These are phyloP conservation scores for Filobasidium uniguttulatum DNA, from an alignment of 1,284 basidiomycete species.

Conservation along the genomic window DNA sequence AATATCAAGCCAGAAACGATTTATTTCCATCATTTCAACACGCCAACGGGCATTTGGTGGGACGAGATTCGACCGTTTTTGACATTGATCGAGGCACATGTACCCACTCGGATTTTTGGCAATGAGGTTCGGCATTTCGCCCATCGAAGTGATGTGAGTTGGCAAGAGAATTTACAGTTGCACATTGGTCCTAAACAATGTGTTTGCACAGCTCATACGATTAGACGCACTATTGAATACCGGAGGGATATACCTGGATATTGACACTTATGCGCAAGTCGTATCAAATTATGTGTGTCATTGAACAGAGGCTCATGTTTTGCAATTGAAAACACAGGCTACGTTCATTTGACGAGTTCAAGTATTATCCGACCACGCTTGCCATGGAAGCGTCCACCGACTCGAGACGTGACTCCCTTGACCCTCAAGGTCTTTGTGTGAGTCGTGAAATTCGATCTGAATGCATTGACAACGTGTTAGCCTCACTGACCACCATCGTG, in stretches of 20 bases:
- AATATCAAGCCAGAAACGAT: constrained; percentile 35
- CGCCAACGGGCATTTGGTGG: constrained; percentile 36
- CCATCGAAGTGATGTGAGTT: constrained; percentile 32
- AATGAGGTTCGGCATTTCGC: constrained; percentile 31
- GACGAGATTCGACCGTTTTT: constrained; percentile 30
- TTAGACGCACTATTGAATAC: constrained; percentile 30
- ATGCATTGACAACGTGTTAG: neutral
- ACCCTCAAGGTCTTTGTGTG: constrained; percentile 36
- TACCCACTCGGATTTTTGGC: constrained; percentile 28
- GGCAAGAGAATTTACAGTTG: neutral
- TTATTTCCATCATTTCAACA: constrained; percentile 35
- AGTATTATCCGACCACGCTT: constrained; percentile 35
- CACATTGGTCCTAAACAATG: neutral
- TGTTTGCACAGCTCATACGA: constrained; percentile 20
- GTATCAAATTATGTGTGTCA: neutral
- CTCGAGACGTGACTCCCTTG: constrained; percentile 21
- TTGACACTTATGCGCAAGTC: constrained; percentile 37
- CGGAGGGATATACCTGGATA: constrained; percentile 42
- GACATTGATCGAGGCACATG: constrained; percentile 27
- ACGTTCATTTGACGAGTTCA: constrained; percentile 28
- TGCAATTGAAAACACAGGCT: constrained; percentile 14
- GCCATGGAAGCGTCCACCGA: constrained; percentile 38
- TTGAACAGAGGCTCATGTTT: neutral
- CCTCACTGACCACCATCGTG: neutral
- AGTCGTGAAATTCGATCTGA: too few species aligned